A percentile compares a stretch with the other conserved stretches of the same genome.
phyloP scores from a whole-genome alignment of 345 rosid genomes.

The Mercurialis annua region DNA sequence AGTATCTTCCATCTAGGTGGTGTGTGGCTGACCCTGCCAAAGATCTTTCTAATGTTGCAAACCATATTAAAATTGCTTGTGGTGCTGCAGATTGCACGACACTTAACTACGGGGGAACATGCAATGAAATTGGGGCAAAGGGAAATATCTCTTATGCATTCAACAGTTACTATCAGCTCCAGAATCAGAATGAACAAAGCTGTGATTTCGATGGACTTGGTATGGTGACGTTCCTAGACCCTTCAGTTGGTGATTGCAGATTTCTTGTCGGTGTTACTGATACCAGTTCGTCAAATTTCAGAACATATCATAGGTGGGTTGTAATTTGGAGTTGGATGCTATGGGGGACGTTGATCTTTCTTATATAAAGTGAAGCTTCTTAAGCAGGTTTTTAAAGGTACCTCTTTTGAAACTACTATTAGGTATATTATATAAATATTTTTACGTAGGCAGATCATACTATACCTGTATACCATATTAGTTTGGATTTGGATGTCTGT shows the following conservation, averaged over 20 bases:
- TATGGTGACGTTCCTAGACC: constrained; percentile 78
- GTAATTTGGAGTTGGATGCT: constrained; percentile 32
- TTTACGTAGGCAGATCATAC: constrained; percentile 22
- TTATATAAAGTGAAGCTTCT: constrained; percentile 28
- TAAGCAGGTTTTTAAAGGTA: constrained; percentile 33
- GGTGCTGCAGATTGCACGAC: constrained; percentile 87
- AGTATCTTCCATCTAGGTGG: constrained; percentile 92
- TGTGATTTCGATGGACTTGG: constrained; percentile 92
- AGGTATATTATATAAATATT: no score
- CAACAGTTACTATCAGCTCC: constrained; percentile 92
- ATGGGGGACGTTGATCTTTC: constrained; percentile 37
- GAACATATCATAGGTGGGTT: constrained; percentile 29
- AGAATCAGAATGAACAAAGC: constrained; percentile 71
- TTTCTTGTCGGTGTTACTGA: constrained; percentile 88
- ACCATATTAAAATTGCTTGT: constrained; percentile 78
- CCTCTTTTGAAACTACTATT: constrained; percentile 30
- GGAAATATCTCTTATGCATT: constrained; percentile 89
- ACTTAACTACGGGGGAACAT: constrained; percentile 80
- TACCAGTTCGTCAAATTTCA: constrained; percentile 35
- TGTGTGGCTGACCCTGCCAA: constrained; percentile 76
- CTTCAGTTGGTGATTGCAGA: constrained; percentile 82
- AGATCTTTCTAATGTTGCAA: constrained; percentile 59
- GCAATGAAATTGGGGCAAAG: constrained; percentile 76
- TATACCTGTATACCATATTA: constrained; percentile 29
- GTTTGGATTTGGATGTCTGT: constrained; percentile 22